These are phyloP conservation scores for Penicillium sp. DNA, from an alignment of 2,329 filamentous ascomycete genomes.

Conservation along the genomic window DNA sequence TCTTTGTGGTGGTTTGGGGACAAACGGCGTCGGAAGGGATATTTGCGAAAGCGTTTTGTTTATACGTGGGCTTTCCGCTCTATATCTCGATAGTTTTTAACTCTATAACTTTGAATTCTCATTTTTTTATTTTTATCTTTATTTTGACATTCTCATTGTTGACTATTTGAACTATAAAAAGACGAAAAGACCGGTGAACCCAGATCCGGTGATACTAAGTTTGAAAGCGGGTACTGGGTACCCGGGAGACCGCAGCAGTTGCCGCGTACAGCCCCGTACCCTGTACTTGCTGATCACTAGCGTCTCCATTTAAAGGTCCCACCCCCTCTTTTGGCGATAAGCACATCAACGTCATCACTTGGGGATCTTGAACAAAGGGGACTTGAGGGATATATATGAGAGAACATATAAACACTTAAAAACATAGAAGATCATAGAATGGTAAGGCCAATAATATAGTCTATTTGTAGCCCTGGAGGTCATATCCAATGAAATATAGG, in stretches of 20 bases:
- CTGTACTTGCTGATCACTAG: slow-evolving; percentile 9
- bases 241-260: slow-evolving; percentile 3
- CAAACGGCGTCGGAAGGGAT: slow-evolving; percentile 15
- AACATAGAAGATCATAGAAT: not conserved
- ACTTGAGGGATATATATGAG: not conserved
- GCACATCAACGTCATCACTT: slow-evolving; percentile 25
- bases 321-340: slow-evolving; percentile 32
- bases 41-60: slow-evolving; percentile 17
- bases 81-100: not conserved
- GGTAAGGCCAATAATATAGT: not conserved
- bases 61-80: slow-evolving; percentile 16
- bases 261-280: slow-evolving; percentile 12
- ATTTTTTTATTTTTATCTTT: not conserved
- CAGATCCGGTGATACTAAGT: slow-evolving; percentile 8
- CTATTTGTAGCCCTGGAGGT: not conserved
- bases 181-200: not conserved
- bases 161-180: not conserved
- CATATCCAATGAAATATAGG: not conserved
- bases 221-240: slow-evolving; percentile 12
- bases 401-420: not conserved
- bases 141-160: not conserved
- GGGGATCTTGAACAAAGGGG: not conserved
- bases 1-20: slow-evolving; percentile 12
- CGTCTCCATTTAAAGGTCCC: slow-evolving; percentile 15
- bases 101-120: not conserved